phyloP scores from a whole-genome alignment of 257 asterid genomes.

The Solanum appendiculatum region DNA sequence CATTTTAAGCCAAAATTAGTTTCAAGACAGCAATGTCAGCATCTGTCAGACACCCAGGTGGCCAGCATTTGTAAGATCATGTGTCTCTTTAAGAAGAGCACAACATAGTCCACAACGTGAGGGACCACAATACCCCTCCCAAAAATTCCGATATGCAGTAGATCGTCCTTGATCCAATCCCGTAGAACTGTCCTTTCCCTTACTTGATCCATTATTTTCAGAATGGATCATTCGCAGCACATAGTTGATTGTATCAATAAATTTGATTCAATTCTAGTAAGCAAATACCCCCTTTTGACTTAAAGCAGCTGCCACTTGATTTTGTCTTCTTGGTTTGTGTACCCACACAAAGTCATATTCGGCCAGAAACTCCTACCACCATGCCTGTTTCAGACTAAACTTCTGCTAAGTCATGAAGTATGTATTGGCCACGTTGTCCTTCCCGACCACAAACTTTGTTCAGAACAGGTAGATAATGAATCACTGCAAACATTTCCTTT shows the following conservation, averaged over 20 bases:
- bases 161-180: background rate
- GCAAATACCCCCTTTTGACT: background rate
- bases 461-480: no score
- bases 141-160: background rate
- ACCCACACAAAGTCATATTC: background rate
- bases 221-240: background rate
- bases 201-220: background rate
- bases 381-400: background rate
- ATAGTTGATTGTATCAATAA: background rate
- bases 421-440: background rate
- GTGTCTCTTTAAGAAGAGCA: background rate
- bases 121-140: background rate
- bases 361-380: background rate
- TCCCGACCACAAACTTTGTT: background rate
- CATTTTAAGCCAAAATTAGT: background rate
- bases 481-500: no score
- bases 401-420: background rate
- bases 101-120: background rate
- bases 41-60: background rate
- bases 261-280: background rate
- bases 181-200: background rate
- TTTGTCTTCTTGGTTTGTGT: background rate
- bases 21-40: background rate
- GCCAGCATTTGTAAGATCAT: background rate
- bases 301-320: background rate